Percentiles rank a stretch among this genome's conserved stretches.
Conservation (phyloP, 352 stramenopile genomes). For the Globisporangium orthogonon region DNA sequence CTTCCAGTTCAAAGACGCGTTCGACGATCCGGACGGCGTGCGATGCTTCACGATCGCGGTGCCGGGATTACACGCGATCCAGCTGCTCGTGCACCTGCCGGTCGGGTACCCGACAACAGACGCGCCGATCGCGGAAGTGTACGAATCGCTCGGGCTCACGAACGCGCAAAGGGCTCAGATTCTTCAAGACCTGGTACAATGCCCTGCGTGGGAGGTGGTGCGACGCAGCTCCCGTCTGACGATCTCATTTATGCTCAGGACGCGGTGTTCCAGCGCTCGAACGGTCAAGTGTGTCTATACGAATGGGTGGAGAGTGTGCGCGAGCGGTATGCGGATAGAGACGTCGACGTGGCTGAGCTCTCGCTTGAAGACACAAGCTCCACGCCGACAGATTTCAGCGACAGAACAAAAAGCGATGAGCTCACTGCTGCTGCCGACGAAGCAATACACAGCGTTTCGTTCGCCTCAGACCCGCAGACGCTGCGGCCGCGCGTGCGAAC, state of each 20-base stretch:
- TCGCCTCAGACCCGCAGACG: slow-evolving; percentile 50
- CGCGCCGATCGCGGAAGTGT: slow-evolving; percentile 66
- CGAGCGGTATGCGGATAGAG: slow-evolving; percentile 54
- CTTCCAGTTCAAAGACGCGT: slow-evolving; percentile 44
- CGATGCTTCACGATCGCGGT: slow-evolving; percentile 60
- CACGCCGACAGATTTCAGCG: too few relatives aligned
- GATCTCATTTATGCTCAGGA: slow-evolving; percentile 15
- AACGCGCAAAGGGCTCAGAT: slow-evolving; percentile 61
- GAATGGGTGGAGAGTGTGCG: slow-evolving; percentile 83
- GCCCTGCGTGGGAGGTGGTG: not conserved
- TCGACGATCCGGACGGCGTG: slow-evolving; percentile 28
- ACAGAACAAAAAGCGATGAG: not conserved
- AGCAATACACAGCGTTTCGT: slow-evolving; percentile 18
- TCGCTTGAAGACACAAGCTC: not conserved
- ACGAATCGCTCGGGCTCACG: slow-evolving; percentile 78
- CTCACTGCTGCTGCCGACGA: slow-evolving; percentile 4
- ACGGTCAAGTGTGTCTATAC: slow-evolving; percentile 80
- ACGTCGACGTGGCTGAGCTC: slow-evolving; percentile 18
- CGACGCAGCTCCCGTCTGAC: not conserved
- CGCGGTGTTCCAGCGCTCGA: slow-evolving; percentile 62
- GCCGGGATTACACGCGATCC: slow-evolving; percentile 53
- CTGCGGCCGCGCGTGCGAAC: slow-evolving; percentile 57
- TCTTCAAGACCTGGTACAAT: slow-evolving; percentile 47
- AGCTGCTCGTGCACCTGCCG: slow-evolving; percentile 67
- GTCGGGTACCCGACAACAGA: slow-evolving; percentile 62